These are phyloP conservation scores for Elsinoe perseae DNA, from an alignment of 2,329 filamentous ascomycete species.

Conservation along the genomic window DNA sequence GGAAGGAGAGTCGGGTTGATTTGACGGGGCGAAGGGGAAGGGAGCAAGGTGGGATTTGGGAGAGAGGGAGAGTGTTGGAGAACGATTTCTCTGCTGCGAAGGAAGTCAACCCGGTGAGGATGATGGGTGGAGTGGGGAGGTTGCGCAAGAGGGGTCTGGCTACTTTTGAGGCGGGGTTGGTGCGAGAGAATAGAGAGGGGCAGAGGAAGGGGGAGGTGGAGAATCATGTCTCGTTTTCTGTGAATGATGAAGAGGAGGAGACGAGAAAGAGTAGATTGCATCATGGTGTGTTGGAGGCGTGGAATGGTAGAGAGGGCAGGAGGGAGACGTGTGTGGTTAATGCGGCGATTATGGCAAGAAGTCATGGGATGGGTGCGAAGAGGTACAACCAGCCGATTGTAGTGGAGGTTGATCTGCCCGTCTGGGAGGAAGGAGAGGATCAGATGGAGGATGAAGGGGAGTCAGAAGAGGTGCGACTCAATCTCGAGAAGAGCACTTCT, in stretches of 20 bases:
- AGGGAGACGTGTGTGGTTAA: constrained; percentile 73
- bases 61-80: not conserved
- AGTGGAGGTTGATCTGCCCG: constrained; percentile 68
- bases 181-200: not conserved
- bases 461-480: not conserved
- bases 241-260: not conserved
- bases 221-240: constrained; percentile 14
- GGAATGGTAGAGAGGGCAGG: constrained; percentile 31
- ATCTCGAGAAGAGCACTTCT: not conserved
- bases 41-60: constrained; percentile 27
- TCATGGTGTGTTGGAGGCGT: not conserved
- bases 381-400: constrained; percentile 71
- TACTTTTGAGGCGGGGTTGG: constrained; percentile 3
- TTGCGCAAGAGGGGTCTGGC: not conserved
- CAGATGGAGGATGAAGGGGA: not conserved
- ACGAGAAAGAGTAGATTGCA: constrained; percentile 9
- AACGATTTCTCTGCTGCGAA: constrained; percentile 7
- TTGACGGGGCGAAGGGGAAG: constrained; percentile 41
- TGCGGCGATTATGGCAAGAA: constrained; percentile 63
- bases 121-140: not conserved
- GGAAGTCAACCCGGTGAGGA: not conserved
- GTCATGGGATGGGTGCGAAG: constrained; percentile 50
- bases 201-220: constrained; percentile 2
- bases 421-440: constrained; percentile 36
- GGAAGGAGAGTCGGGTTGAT: constrained; percentile 57